Conservation (phyloP, 805 yeast genomes). For the Spathaspora passalidarum region DNA sequence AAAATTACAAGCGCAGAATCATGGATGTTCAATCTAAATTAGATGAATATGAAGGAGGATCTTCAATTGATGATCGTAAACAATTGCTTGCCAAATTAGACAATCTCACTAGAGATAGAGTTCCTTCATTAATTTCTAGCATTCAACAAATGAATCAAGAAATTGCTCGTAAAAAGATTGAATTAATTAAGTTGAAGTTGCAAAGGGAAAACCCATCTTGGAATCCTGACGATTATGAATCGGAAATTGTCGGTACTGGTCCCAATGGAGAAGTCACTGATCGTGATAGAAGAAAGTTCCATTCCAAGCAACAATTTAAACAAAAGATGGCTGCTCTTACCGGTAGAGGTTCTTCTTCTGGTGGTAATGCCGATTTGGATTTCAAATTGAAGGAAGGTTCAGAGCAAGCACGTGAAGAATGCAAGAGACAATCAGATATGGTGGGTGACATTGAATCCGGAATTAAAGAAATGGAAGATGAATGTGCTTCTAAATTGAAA, state of each 20-base stretch:
- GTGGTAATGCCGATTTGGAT: conserved; percentile 53
- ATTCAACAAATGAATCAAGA: conserved; percentile 65
- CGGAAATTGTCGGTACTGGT: conserved; percentile 70
- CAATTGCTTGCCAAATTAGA: conserved; percentile 57
- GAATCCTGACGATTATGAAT: conserved; percentile 31
- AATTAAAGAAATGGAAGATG: conserved; percentile 59
- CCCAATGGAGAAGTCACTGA: conserved; percentile 86
- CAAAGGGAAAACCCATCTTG: conserved; percentile 67
- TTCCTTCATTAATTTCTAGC: conserved; percentile 66
- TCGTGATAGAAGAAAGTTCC: conserved; percentile 74
- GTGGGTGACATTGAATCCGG: conserved; percentile 71
- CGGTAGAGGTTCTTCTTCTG: conserved; percentile 50
- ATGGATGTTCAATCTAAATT: conserved; percentile 41
- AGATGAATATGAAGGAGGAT: conserved; percentile 21
- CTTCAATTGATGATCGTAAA: conserved; percentile 44
- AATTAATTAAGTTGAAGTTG: conserved; percentile 54
- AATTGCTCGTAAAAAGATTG: conserved; percentile 64
- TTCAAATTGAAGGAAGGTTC: conserved; percentile 50
- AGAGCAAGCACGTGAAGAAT: conserved; percentile 49
- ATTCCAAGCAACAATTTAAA: conserved; percentile 70
- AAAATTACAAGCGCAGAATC: conserved; percentile 61
- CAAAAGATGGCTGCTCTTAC: conserved; percentile 93
- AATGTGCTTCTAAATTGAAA: conserved; percentile 41
- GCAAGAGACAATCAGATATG: conserved; percentile 53
- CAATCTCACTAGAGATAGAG: conserved; percentile 57